Evolutionary conservation across 2,329 filamentous ascomycete species (phyloP).

Genomic region (Aspergillus bombycis): DNA sequence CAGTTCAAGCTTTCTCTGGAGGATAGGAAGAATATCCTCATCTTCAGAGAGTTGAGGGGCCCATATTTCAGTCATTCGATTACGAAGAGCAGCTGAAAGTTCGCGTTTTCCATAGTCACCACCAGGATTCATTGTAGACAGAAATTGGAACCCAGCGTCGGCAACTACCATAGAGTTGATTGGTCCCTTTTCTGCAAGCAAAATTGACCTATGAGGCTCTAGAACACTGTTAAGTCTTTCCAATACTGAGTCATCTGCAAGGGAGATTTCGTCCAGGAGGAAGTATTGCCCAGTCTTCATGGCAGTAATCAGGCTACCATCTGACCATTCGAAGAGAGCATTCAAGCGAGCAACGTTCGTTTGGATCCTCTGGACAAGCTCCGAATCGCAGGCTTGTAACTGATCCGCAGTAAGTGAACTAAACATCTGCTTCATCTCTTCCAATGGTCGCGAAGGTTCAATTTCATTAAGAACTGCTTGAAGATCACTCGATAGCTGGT

Average conservation of each 20-base stretch:
- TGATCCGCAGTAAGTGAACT: slow-evolving; percentile 54
- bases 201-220: slow-evolving; percentile 80
- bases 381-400: slow-evolving; percentile 51
- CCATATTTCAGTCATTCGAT: slow-evolving; percentile 99
- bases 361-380: slow-evolving; percentile 49
- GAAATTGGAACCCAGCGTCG: slow-evolving; percentile 82
- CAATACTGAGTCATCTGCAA: slow-evolving; percentile 95
- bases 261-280: slow-evolving; percentile 93
- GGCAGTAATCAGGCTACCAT: slow-evolving; percentile 88
- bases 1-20: slow-evolving; percentile 70
- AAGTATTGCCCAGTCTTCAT: slow-evolving; percentile 92
- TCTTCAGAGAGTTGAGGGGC: slow-evolving; percentile 83
- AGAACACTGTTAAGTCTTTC: slow-evolving; percentile 96
- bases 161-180: slow-evolving; percentile 79
- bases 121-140: slow-evolving; percentile 98
- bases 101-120: slow-evolving; percentile 99
- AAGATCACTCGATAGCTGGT: slow-evolving; percentile 67
- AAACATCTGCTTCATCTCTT: slow-evolving; percentile 64
- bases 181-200: slow-evolving; percentile 92
- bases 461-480: slow-evolving; percentile 42
- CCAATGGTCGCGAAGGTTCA: slow-evolving; percentile 46
- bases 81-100: slow-evolving; percentile 88
- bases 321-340: slow-evolving; percentile 93
- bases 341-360: slow-evolving; percentile 67
- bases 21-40: slow-evolving; percentile 85